Percentiles rank a stretch among this genome's conserved stretches.
Conservation (phyloP, 2,329 filamentous ascomycete genomes). For the Aspergillus flavus region DNA sequence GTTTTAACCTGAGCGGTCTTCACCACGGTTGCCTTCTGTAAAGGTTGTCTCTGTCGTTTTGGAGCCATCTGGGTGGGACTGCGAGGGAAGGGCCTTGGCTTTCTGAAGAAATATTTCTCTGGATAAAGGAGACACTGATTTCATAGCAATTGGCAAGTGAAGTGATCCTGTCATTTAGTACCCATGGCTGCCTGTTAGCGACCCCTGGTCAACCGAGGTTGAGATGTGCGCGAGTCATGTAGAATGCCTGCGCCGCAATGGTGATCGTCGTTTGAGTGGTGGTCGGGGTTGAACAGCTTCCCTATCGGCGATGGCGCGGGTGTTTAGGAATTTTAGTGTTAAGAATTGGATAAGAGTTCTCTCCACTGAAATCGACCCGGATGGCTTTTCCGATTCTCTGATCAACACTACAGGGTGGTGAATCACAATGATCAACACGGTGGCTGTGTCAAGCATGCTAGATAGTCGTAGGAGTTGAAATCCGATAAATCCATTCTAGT, state of each 20-base stretch:
- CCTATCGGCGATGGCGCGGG: too few species aligned
- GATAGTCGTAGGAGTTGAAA: too few species aligned
- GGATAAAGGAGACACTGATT: not conserved
- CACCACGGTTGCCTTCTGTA: conserved; percentile 14
- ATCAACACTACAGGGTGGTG: too few species aligned
- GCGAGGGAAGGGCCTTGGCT: not conserved
- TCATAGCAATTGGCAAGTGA: not conserved
- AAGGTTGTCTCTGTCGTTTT: not conserved
- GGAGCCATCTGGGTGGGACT: not conserved
- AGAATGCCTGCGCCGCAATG: not conserved
- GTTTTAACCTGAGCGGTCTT: conserved; percentile 1
- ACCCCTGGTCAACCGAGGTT: not conserved
- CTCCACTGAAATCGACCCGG: too few species aligned
- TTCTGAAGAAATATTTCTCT: too few species aligned
- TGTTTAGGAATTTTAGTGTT: too few species aligned
- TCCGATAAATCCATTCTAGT: too few species aligned
- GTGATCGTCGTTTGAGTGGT: conserved; percentile 8
- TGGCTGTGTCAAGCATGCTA: too few species aligned
- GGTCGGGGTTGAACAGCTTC: too few species aligned
- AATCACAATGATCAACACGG: too few species aligned
- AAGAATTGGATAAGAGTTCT: too few species aligned
- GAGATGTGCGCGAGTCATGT: not conserved
- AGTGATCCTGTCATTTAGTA: not conserved
- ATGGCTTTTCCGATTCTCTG: too few species aligned
- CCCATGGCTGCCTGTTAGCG: not conserved